Percentiles rank a stretch among this genome's conserved stretches.
Evolutionary conservation across 139 green algal species (phyloP).

Genomic region (Eudorina sp.): DNA sequence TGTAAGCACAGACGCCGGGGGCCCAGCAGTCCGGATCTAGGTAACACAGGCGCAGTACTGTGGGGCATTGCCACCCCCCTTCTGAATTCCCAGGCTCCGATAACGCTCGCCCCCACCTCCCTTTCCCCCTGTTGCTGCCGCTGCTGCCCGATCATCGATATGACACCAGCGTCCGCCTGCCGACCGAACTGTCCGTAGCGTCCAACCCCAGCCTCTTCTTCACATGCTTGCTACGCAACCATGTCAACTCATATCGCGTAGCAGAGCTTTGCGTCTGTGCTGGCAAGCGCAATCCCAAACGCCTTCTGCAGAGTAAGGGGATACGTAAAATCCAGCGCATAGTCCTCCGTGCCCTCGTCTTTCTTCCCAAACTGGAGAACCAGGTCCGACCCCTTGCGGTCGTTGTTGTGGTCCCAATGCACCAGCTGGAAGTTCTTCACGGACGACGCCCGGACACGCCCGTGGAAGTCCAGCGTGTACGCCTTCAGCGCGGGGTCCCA

Average conservation of each 20-base stretch:
- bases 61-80: no score
- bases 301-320: slow-evolving; percentile 84
- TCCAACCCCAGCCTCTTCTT: no score
- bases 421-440: slow-evolving; percentile 99
- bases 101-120: no score
- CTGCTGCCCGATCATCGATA: no score
- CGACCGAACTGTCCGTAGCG: no score
- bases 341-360: slow-evolving; percentile 75
- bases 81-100: no score
- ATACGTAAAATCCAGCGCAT: slow-evolving; percentile 93
- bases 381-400: slow-evolving; percentile 69
- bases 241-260: slow-evolving; percentile 61
- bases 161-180: no score
- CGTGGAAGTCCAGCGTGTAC: slow-evolving; percentile 97
- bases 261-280: slow-evolving; percentile 72
- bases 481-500: slow-evolving; percentile 68
- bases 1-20: no score
- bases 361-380: slow-evolving; percentile 87
- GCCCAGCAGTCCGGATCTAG: no score
- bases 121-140: no score
- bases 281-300: slow-evolving; percentile 76
- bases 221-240: no score
- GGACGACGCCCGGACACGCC: slow-evolving; percentile 86
- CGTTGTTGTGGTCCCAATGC: slow-evolving; percentile 74
- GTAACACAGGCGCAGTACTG: no score